Evolutionary conservation across 768 basidiomycete genomes (phyloP).

Genomic region (Naganishia friedmannii): DNA sequence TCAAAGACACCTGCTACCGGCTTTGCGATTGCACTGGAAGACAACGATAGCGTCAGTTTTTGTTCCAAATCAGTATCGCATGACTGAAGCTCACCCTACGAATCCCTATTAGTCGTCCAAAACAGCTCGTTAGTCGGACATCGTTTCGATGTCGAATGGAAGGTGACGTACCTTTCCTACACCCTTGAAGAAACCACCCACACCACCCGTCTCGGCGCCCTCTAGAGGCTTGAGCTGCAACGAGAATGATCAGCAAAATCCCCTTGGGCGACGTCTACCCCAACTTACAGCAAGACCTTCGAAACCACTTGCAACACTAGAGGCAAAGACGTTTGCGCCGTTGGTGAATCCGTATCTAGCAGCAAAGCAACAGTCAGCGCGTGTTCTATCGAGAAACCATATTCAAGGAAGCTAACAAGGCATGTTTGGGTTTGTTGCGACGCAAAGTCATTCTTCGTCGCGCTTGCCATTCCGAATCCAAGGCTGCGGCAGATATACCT

Average conservation of each 20-base stretch:
- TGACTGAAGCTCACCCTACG: slow-evolving; percentile 65
- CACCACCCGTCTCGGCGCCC: slow-evolving; percentile 90
- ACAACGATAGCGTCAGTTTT: neutral
- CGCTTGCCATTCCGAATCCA: slow-evolving; percentile 93
- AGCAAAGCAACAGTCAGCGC: neutral
- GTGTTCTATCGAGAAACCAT: neutral
- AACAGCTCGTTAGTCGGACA: neutral
- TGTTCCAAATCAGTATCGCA: neutral
- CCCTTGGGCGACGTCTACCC: neutral
- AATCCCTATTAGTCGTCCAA: slow-evolving; percentile 55
- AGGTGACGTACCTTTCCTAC: slow-evolving; percentile 67
- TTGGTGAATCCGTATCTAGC: slow-evolving; percentile 88
- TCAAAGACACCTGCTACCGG: slow-evolving; percentile 96
- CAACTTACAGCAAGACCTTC: slow-evolving; percentile 81
- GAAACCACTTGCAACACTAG: slow-evolving; percentile 88
- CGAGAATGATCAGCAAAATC: neutral
- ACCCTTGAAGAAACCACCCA: slow-evolving; percentile 95
- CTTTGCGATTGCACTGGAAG: slow-evolving; percentile 78
- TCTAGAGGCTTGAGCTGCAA: slow-evolving; percentile 89
- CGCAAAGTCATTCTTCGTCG: slow-evolving; percentile 81
- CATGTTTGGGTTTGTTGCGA: slow-evolving; percentile 92
- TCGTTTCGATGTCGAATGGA: neutral
- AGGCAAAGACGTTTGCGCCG: slow-evolving; percentile 89
- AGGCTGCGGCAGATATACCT: slow-evolving; percentile 89
- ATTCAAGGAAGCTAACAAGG: slow-evolving; percentile 64